Evolutionary conservation across 768 basidiomycete species (phyloP).

Genomic region (Coprinopsis sp.): DNA sequence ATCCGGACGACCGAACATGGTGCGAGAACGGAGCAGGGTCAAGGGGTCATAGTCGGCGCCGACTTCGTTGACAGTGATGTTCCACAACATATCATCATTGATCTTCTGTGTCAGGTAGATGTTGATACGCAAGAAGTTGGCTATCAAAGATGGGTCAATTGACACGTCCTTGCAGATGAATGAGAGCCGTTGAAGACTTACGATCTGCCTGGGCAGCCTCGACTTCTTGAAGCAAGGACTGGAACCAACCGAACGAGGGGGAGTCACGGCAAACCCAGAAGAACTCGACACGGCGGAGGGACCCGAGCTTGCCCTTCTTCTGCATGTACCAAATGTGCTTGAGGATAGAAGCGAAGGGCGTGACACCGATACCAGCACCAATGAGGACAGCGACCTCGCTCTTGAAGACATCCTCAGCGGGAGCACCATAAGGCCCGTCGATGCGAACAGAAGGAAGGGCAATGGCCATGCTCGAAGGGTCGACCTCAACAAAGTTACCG

Average conservation of each 20-base stretch:
- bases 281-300: conserved; percentile 86
- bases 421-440: conserved; percentile 92
- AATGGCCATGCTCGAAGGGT: conserved; percentile 40
- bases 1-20: conserved; percentile 89
- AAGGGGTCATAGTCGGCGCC: conserved; percentile 85
- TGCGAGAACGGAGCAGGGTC: conserved; percentile 82
- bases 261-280: conserved; percentile 92
- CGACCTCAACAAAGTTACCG: conserved; percentile 81
- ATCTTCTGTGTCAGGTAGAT: conserved; percentile 89
- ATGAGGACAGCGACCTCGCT: conserved; percentile 87
- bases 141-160: conserved; percentile 34
- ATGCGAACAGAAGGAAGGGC: conserved; percentile 69
- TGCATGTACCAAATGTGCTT: conserved; percentile 97
- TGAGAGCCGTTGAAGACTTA: conserved; percentile 35
- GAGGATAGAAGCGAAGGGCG: conserved; percentile 91
- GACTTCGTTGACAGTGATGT: conserved; percentile 83
- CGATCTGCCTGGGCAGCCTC: conserved; percentile 87
- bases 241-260: conserved; percentile 99
- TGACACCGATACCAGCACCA: conserved; percentile 94
- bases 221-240: conserved; percentile 79
- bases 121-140: conserved; percentile 89
- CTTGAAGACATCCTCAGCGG: conserved; percentile 86
- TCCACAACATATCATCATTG: conserved; percentile 84
- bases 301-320: conserved; percentile 68
- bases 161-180: not conserved